phyloP scores from a whole-genome alignment of 495 filamentous ascomycete species.

The Astrocystis sublimbata region DNA sequence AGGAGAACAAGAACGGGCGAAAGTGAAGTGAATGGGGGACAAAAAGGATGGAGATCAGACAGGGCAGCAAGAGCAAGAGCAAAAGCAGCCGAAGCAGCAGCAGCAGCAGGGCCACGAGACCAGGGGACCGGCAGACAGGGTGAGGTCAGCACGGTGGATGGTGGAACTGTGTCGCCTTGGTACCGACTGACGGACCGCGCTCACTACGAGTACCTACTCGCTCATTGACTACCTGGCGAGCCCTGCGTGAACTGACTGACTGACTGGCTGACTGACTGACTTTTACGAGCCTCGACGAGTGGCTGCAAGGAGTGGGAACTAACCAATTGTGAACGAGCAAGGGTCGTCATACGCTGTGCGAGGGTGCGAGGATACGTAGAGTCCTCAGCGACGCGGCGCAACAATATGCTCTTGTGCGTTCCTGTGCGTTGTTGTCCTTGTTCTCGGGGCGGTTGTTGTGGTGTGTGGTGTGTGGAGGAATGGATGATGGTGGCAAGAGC shows the following conservation, averaged over 20 bases:
- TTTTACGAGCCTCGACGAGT: constrained; percentile 21
- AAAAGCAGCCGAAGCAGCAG: too few species aligned
- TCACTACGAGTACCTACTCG: too few species aligned
- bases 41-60: too few species aligned
- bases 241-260: too few species aligned
- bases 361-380: constrained; percentile 14
- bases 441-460: constrained; percentile 16
- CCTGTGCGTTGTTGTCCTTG: constrained; percentile 17
- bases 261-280: too few species aligned
- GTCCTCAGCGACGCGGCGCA: constrained; percentile 23
- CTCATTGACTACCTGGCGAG: too few species aligned
- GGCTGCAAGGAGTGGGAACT: constrained; percentile 13
- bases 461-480: constrained; percentile 16
- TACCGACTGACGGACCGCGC: too few species aligned
- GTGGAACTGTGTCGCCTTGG: too few species aligned
- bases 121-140: neutral
- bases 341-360: constrained; percentile 22
- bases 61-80: too few species aligned
- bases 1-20: too few species aligned
- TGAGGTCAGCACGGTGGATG: constrained; percentile 8
- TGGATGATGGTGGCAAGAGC: constrained; percentile 14
- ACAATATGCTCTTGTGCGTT: constrained; percentile 18
- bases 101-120: neutral
- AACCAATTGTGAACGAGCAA: constrained; percentile 36
- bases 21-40: too few species aligned